Base-by-base conservation (phyloP, 1,284 basidiomycete species). In the Inonotus hispidus region DNA sequence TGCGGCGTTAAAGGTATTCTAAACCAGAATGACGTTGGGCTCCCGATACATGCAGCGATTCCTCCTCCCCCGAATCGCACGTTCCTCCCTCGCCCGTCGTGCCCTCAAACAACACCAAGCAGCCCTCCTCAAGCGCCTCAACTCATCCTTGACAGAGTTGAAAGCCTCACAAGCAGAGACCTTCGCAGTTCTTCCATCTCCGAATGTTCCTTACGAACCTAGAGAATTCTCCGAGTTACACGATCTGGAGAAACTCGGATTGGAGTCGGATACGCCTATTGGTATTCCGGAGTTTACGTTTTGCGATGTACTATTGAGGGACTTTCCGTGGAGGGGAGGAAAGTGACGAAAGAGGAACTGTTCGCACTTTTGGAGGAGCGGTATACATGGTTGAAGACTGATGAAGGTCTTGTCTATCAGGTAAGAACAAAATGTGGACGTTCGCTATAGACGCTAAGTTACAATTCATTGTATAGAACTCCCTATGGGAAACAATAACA, bases 291-390 rank as follows among this genome's bases (percentile, higher is more conserved):
- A 76, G 16, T 66, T 82, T 8, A 82, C 83, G 0, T 70, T 89
- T 74, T 90, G 49, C 79, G 88, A 16, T 88, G 84, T 65, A 82
- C 78, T 2, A 73, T 89, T 38, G 72, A 75, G 35, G 83, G 84
- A 46, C 74, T 84, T 27, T 66, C 68, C 38, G 74, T 70, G 63
- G 72, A 74, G 29, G 75, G 78, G 23, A 72, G 75, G 45, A 73
- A 75, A 29, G 76, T 80, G 19, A 82, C 79, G 0, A 81, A 84
- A 1, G 80, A 83, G 29, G 83, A 83, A 38, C 68, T 90, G 4
- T 88, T 88, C 66, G 72, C 71, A 29, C 70, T 78, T 56, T 70
- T 90, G 50, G 83, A 85, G 66, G 74, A 70, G 19, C 79, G 81
- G 66, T 70, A 87, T 37, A 75, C 81, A 0, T 86, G 82, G 83